Percentiles rank a stretch among this genome's conserved stretches.
Evolutionary conservation across 768 basidiomycete species (phyloP).

Genomic region (Suillus hirtellus): DNA sequence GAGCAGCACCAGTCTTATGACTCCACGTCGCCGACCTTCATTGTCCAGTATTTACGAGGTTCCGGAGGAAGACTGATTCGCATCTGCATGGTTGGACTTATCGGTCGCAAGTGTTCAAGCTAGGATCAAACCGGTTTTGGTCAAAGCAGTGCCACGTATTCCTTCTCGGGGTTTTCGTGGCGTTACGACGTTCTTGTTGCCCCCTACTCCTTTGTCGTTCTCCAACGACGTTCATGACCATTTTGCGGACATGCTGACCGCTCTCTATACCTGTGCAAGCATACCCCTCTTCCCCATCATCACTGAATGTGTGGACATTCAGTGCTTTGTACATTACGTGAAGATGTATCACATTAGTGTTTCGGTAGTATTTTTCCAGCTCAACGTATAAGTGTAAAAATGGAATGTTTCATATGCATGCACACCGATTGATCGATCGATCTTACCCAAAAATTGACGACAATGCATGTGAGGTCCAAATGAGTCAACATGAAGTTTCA

Average conservation of each 20-base stretch:
- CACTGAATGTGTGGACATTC: not conserved
- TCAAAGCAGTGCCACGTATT: slow-evolving; percentile 4
- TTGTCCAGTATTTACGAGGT: slow-evolving; percentile 35
- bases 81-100: not conserved
- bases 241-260: slow-evolving; percentile 8
- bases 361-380: not conserved
- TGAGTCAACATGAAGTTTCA: not conserved
- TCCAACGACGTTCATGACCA: not conserved
- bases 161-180: not conserved
- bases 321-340: not conserved
- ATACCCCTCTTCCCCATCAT: slow-evolving; percentile 1
- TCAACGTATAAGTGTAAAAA: not conserved
- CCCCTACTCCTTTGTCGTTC: not conserved
- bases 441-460: not conserved
- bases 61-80: slow-evolving; percentile 31
- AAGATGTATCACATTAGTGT: slow-evolving; percentile 1
- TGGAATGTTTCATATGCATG: not conserved
- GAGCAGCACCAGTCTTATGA: slow-evolving; percentile 33
- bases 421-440: not conserved
- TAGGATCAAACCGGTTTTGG: slow-evolving; percentile 15
- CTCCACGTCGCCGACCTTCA: slow-evolving; percentile 32
- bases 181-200: not conserved
- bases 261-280: slow-evolving; percentile 8
- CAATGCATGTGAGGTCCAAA: not conserved
- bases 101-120: not conserved